Base-by-base conservation (phyloP, 352 stramenopile genomes). In the Aphanomyces invadans region DNA sequence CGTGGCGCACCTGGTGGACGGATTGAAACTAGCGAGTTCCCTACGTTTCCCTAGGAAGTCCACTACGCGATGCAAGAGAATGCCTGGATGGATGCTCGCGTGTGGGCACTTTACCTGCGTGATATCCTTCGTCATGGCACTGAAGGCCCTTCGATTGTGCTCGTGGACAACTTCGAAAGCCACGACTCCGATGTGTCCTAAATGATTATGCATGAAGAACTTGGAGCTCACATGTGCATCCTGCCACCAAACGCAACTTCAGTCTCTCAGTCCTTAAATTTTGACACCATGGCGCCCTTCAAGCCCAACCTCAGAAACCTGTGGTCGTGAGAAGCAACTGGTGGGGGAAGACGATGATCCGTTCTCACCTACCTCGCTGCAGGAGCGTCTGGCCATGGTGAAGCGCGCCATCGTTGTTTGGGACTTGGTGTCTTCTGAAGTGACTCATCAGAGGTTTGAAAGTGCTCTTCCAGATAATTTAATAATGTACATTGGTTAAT, bases 161-260 rank as follows among this genome's bases (percentile, higher is more conserved):
- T 70, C 33, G 57, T 74, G 11, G 69, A 73, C 69, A 76, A 76
- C 42, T 71, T 74, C 42, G 71, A 71, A 60, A 66, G 49, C 15
- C 72, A 74, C 45, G 62, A 70, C 32, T 74, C 61, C 1, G 44
- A 60, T 3, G 69, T 55, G 1, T 70, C 69, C 3, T 26, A 31
- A 3, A 62, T 63, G 9, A 62, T 42, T 23, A 69, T 74, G 46
- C n/a, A 54, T 26, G 61, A 44, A 17, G 17, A 23, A 0, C 66
- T 70, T 21, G 72, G 69, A 0, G 71, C 72, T 15, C 69, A 76
- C 38, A 19, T 76, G 1, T 49, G 72, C 0, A 10, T 69, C 0
- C 42, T 74, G 5, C 65, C 69, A 17, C 57, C 70, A 21, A 74
- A 73, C 63, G 71, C 66, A 0, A 77, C 72, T 0, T 60, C 65